Percentiles rank a stretch among this genome's conserved stretches.
phyloP scores from a whole-genome alignment of 805 yeast genomes.

The Saturnispora hagleri region DNA sequence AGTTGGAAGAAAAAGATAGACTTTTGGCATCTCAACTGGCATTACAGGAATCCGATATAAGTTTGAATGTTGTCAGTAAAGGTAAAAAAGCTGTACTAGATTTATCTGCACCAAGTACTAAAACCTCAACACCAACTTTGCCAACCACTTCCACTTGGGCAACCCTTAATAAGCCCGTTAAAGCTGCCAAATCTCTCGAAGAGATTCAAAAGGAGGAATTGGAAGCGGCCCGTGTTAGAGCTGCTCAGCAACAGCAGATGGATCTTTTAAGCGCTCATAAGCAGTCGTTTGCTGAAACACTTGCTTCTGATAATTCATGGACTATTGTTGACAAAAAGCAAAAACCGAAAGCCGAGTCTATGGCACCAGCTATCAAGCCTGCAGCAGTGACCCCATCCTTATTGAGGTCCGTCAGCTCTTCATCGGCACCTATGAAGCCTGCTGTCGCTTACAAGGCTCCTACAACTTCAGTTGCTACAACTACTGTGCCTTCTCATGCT shows the following conservation, averaged over 20 bases:
- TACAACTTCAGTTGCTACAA: slow-evolving; percentile 17
- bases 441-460: slow-evolving; percentile 3
- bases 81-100: slow-evolving; percentile 7
- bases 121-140: slow-evolving; percentile 18
- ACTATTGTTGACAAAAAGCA: slow-evolving; percentile 34
- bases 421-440: slow-evolving; percentile 13
- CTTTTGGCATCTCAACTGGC: slow-evolving; percentile 17
- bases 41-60: slow-evolving; percentile 11
- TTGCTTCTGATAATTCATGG: slow-evolving; percentile 23
- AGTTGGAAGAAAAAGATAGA: slow-evolving; percentile 19
- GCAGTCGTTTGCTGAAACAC: slow-evolving; percentile 19
- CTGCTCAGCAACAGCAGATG: slow-evolving; percentile 11
- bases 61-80: neutral
- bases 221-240: slow-evolving; percentile 23
- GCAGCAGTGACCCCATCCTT: slow-evolving; percentile 26
- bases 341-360: slow-evolving; percentile 22
- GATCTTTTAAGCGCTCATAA: slow-evolving; percentile 18
- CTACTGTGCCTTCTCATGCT: slow-evolving; percentile 25
- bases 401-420: slow-evolving; percentile 31
- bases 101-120: slow-evolving; percentile 7
- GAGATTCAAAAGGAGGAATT: slow-evolving; percentile 55
- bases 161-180: slow-evolving; percentile 10
- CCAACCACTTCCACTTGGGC: slow-evolving; percentile 40
- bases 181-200: slow-evolving; percentile 41
- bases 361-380: slow-evolving; percentile 5